Evolutionary conservation across 352 stramenopile genomes (phyloP).

Genomic region (Globisporangium viniferum): DNA sequence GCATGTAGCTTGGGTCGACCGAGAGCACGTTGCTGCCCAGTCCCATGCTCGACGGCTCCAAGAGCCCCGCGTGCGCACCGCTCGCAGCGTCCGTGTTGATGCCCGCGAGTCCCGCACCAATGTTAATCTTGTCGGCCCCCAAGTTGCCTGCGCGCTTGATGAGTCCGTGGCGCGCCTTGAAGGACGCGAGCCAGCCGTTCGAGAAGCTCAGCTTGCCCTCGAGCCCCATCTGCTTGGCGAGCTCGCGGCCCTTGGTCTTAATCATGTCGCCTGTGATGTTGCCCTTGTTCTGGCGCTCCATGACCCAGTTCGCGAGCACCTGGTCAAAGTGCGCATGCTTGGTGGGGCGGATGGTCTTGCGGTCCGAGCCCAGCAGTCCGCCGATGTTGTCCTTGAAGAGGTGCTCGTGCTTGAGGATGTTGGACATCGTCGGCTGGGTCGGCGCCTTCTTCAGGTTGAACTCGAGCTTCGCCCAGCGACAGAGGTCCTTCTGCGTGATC

Average conservation of each 20-base stretch:
- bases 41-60: conserved; percentile 55
- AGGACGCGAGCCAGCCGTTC: conserved; percentile 83
- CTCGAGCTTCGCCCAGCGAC: conserved; percentile 86
- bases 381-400: conserved; percentile 84
- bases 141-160: conserved; percentile 58
- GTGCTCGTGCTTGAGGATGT: conserved; percentile 83
- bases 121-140: conserved; percentile 29
- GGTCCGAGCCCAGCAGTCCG: conserved; percentile 66
- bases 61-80: conserved; percentile 20
- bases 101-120: conserved; percentile 6
- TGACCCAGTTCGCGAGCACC: conserved; percentile 87
- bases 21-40: conserved; percentile 28
- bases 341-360: conserved; percentile 52
- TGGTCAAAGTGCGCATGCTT: conserved; percentile 30
- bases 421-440: conserved; percentile 39
- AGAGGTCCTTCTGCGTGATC: conserved; percentile 88
- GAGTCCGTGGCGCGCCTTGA: conserved; percentile 81
- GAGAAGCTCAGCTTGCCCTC: conserved; percentile 84
- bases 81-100: not conserved
- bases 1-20: conserved; percentile 71
- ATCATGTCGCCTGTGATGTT: conserved; percentile 90
- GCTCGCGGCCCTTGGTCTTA: conserved; percentile 78
- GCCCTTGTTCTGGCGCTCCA: conserved; percentile 85
- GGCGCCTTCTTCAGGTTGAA: conserved; percentile 82
- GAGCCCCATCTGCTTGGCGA: conserved; percentile 81